A percentile compares a stretch with the other conserved stretches of the same genome.
phyloP scores from a whole-genome alignment of 1,284 basidiomycete species.

The Singerocomus rubriflavus region DNA sequence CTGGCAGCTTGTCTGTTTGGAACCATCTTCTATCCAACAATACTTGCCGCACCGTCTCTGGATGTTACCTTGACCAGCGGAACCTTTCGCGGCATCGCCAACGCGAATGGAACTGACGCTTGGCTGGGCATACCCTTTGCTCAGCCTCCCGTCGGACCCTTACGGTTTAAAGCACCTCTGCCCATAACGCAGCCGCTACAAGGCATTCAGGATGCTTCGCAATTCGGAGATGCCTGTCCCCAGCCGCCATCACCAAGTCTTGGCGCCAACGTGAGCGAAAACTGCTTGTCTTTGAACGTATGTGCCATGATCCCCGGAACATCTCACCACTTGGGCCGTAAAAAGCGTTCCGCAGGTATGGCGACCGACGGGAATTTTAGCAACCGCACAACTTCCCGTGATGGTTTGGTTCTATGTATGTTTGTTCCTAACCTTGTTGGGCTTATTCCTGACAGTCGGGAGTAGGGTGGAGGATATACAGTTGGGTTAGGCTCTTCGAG shows the following conservation, averaged over 20 bases:
- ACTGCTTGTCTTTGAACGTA: constrained; percentile 42
- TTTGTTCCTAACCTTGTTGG: neutral
- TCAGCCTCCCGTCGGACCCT: constrained; percentile 49
- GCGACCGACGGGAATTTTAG: constrained; percentile 13
- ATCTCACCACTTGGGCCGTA: neutral
- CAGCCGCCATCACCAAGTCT: constrained; percentile 41
- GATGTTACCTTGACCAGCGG: constrained; percentile 38
- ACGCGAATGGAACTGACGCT: constrained; percentile 42
- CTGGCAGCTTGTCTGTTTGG: constrained; percentile 3
- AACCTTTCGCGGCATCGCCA: constrained; percentile 43
- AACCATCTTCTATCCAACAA: neutral
- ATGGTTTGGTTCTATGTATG: constrained; percentile 24
- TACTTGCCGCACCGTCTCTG: neutral
- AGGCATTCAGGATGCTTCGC: constrained; percentile 42
- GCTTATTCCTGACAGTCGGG: neutral
- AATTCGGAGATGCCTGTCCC: constrained; percentile 57
- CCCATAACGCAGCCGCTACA: constrained; percentile 39
- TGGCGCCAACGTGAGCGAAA: constrained; percentile 50
- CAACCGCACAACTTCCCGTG: constrained; percentile 14
- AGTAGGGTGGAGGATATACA: constrained; percentile 19
- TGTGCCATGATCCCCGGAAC: neutral
- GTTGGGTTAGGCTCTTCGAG: constrained; percentile 5
- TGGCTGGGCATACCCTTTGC: constrained; percentile 71
- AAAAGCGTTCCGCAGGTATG: constrained; percentile 13
- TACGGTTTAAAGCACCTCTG: constrained; percentile 60